A percentile compares a stretch with the other conserved stretches of the same genome.
These are phyloP conservation scores for Leishmania major DNA, from an alignment of 208 protist genomes.

Conservation along the genomic window DNA sequence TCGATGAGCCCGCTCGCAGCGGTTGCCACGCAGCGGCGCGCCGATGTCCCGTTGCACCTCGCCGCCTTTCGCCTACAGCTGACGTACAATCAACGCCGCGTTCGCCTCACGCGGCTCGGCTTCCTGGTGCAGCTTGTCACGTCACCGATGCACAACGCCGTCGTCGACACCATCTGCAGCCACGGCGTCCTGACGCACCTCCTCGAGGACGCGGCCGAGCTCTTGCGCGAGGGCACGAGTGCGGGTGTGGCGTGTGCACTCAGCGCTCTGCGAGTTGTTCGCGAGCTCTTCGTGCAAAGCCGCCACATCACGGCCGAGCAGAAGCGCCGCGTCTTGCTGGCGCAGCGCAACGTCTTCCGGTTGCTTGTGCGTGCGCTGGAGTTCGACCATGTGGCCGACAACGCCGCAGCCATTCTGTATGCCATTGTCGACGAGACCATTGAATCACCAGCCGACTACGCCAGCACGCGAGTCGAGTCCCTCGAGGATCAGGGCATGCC, in stretches of 20 bases:
- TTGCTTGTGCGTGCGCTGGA: conserved; percentile 85
- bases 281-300: conserved; percentile 65
- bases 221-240: conserved; percentile 81
- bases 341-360: conserved; percentile 83
- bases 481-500: conserved; percentile 86
- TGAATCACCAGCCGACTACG: conserved; percentile 86
- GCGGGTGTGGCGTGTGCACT: conserved; percentile 49
- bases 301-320: conserved; percentile 43
- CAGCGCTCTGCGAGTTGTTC: conserved; percentile 59
- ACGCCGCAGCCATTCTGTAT: conserved; percentile 63
- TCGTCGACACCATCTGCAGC: conserved; percentile 42
- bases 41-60: conserved; percentile 67
- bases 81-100: conserved; percentile 79
- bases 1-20: neutral
- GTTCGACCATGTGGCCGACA: conserved; percentile 57
- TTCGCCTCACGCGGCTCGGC: conserved; percentile 55
- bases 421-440: conserved; percentile 68
- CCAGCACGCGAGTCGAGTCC: conserved; percentile 64
- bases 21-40: conserved; percentile 11
- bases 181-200: conserved; percentile 84
- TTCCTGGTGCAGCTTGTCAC: conserved; percentile 78
- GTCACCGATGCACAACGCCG: conserved; percentile 46
- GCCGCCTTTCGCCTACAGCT: conserved; percentile 78
- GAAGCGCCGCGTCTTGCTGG: conserved; percentile 70
- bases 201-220: conserved; percentile 83